phyloP scores from a whole-genome alignment of 163 green algal genomes.

The Prototheca stagnorum region DNA sequence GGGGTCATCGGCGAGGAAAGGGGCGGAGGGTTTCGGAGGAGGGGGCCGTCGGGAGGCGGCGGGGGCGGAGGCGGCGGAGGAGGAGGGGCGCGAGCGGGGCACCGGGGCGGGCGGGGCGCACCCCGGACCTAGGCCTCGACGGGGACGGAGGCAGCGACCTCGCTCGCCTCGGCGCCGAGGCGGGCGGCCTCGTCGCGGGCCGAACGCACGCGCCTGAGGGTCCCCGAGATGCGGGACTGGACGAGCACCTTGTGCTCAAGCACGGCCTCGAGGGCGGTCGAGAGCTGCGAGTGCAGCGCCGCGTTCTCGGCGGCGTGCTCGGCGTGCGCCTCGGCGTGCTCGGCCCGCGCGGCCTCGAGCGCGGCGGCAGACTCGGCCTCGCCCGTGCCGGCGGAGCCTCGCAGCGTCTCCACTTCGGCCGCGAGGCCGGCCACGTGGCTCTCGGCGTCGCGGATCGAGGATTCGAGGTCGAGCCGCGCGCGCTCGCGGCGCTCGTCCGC shows the following conservation, averaged over 20 bases:
- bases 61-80: no score
- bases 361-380: constrained; percentile 16
- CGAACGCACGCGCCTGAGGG: background rate
- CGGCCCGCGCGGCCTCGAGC: constrained; percentile 9
- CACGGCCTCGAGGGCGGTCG: constrained; percentile 20
- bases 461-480: constrained; percentile 17
- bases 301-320: constrained; percentile 14
- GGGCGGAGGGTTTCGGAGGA: no score
- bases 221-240: background rate
- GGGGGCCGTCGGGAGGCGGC: no score
- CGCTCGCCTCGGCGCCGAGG: background rate
- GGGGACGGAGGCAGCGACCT: no score
- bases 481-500: constrained; percentile 6
- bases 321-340: constrained; percentile 11
- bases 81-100: no score
- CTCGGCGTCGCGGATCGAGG: constrained; percentile 1
- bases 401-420: constrained; percentile 17
- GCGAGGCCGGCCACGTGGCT: constrained; percentile 5
- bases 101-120: no score
- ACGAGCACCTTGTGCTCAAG: constrained; percentile 27
- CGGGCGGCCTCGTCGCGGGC: background rate
- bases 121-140: no score
- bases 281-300: constrained; percentile 21
- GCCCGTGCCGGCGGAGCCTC: constrained; percentile 5
- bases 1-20: no score